Evolutionary conservation across 148 eudicot species (phyloP), one percentile per base, ranked within the genome.

Genomic region (Amaranthus cruentus): DNA sequence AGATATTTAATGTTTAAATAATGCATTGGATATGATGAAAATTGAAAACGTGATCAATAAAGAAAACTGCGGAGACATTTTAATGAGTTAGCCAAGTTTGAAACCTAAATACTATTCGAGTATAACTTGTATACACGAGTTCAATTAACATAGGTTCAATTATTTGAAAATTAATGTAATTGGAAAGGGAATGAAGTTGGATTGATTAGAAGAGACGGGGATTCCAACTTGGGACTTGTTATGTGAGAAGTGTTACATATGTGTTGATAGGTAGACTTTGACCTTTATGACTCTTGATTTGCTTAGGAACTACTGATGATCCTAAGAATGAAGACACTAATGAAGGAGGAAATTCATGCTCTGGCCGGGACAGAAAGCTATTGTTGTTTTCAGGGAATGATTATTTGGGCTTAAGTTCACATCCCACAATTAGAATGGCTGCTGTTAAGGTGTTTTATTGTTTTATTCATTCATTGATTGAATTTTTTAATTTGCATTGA

Each of bases 301-400:
- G 66, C 70, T 83, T 86, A 95, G 76, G 98, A 84, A 65, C 71
- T 74, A 84, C 79, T 74, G 77, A 67, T 6, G 69, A 70, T 4
- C 73, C 55, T 63, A 53, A 66, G 15, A 67, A 55, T 69, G 76
- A 47, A 76, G 85, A 73, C 54, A 74, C 50, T 73, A 70, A 81
- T 70, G 77, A 69, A 76, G 81, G 72, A 72, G 81, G 80, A 75
- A 79, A 52, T 38, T 49, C 21, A 47, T 69, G 46, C 67, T 68
- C 84, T 71, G 63, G 71, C 63, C 76, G 69, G 53, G 81, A 76
- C 63, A 86, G 73, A 76, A 91, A 85, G 77, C 87, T 95, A 51
- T 83, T 95, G n/a, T 66, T 91, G 75, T 95, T 95, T 84, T 95
- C 98, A 13, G 97, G 97, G 75, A 95, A 95, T 81, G 98, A 95